Base-by-base conservation (phyloP, 2,329 filamentous ascomycete species). In the Tolypocladium inflatum region DNA sequence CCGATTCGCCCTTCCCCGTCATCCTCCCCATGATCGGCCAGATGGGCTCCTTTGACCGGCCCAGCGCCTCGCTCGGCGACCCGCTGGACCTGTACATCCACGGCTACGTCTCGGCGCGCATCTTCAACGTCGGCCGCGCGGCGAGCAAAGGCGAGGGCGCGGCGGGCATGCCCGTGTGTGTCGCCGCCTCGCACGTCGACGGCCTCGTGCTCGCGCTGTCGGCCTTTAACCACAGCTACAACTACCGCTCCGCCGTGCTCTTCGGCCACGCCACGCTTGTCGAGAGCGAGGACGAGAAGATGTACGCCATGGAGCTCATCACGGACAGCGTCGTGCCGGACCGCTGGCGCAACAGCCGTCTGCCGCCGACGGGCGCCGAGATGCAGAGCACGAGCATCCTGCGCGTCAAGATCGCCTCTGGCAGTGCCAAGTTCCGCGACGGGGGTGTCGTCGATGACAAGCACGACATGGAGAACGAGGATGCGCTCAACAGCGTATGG, bases 1-100 rank as follows among this genome's bases (percentile, higher is more conserved):
- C 80, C 0, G 73, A 78, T 51, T 82, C 85, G 56, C 86, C 88
- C 1, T 94, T 92, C 67, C 90, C 90, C 4, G 82, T 84, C 55
- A 86, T 87, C 57, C 79, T 96, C 2, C 91, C 91, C 61, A 93
- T 95, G 90, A 89, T 95, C 66, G 90, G 89, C 55, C 85, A 89
- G 65, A 88, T 94, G 80, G 89, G 85, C 15, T 89, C 85, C 30
- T 94, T 87, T 68, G 78, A 78, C 10, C 74, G 76, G 0, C 86
- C 86, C 6, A 85, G 81, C 57, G 78, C 83, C 19, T 77, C 79
- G 56, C 71, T 81, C 21, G 78, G 81, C 55, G 85, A 91, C 63
- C 84, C 86, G 0, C 77, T 91, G 6, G 86, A 91, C 59, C 80
- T 88, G 61, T 95, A 95, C 70, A 80, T 96, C 9, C 91, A 96